phyloP scores from a whole-genome alignment of 768 basidiomycete species.

The Naganishia antarctica region DNA sequence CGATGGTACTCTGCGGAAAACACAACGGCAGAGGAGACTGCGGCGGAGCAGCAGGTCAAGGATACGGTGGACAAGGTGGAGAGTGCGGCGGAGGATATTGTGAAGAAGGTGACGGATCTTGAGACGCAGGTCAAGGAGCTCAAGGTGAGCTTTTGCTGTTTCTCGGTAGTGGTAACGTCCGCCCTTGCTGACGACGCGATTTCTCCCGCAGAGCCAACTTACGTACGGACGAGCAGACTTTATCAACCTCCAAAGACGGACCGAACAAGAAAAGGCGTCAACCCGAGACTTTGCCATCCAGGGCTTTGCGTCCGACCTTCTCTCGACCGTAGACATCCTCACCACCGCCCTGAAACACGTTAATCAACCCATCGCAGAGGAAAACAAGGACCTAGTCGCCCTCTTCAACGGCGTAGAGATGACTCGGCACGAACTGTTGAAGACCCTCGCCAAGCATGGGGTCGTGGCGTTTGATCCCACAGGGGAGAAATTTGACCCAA shows the following conservation, averaged over 20 bases:
- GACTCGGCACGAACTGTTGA: constrained; percentile 81
- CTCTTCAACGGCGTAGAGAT: constrained; percentile 82
- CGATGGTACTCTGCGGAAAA: neutral
- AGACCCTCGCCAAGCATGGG: constrained; percentile 85
- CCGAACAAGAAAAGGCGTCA: constrained; percentile 84
- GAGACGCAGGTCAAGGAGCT: constrained; percentile 55
- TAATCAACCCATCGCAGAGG: constrained; percentile 44
- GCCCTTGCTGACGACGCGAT: neutral
- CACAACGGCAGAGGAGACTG: neutral
- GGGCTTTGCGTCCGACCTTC: constrained; percentile 64
- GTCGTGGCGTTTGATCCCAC: constrained; percentile 86
- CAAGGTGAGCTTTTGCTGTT: constrained; percentile 61
- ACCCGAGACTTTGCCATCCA: constrained; percentile 89
- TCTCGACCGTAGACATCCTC: constrained; percentile 63
- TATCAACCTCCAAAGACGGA: constrained; percentile 86
- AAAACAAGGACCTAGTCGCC: constrained; percentile 55
- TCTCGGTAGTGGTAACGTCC: neutral
- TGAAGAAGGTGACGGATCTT: constrained; percentile 39
- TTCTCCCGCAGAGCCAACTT: constrained; percentile 65
- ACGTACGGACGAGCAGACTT: constrained; percentile 93
- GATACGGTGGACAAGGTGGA: constrained; percentile 31
- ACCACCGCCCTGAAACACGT: constrained; percentile 47
- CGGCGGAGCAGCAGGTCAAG: constrained; percentile 8
- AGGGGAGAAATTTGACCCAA: constrained; percentile 91
- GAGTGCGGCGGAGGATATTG: constrained; percentile 32